A percentile compares a stretch with the other conserved stretches of the same genome.
These are phyloP conservation scores for Dactylellina haptotyla DNA, from an alignment of 2,329 filamentous ascomycete species.

Conservation along the genomic window DNA sequence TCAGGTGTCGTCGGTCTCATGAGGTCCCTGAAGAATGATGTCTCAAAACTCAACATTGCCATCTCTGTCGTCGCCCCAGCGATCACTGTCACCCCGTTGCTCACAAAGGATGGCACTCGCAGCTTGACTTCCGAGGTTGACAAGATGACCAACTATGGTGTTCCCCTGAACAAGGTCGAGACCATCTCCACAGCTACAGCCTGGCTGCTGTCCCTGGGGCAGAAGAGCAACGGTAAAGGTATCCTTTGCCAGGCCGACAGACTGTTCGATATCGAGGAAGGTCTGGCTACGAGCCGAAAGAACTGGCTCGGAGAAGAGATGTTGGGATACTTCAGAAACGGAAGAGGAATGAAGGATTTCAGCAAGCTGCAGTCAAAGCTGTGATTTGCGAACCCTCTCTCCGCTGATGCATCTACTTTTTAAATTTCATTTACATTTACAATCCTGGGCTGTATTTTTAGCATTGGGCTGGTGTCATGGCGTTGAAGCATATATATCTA, in stretches of 20 bases:
- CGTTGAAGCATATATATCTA: conserved; percentile 8
- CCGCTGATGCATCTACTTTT: neutral
- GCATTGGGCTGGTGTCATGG: conserved; percentile 41
- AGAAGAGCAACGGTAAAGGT: conserved; percentile 64
- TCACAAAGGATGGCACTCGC: conserved; percentile 58
- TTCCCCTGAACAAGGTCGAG: conserved; percentile 65
- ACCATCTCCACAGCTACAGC: conserved; percentile 64
- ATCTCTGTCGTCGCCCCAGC: conserved; percentile 65
- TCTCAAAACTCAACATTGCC: conserved; percentile 63
- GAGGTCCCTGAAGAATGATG: conserved; percentile 66
- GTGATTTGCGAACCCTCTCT: neutral
- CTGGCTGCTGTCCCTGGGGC: conserved; percentile 63
- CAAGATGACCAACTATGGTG: conserved; percentile 63
- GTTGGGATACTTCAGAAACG: conserved; percentile 65
- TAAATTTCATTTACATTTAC: neutral
- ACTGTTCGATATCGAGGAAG: conserved; percentile 64
- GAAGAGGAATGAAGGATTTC: conserved; percentile 58
- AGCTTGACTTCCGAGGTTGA: conserved; percentile 60
- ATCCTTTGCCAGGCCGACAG: conserved; percentile 64
- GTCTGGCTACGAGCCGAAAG: conserved; percentile 63
- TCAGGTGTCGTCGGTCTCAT: conserved; percentile 65
- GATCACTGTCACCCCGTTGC: conserved; percentile 65
- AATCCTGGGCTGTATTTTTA: conserved; percentile 34
- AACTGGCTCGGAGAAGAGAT: conserved; percentile 67
- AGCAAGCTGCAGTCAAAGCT: conserved; percentile 49